Conservation (phyloP, 768 basidiomycete species). For the Suillus tomentosus region DNA sequence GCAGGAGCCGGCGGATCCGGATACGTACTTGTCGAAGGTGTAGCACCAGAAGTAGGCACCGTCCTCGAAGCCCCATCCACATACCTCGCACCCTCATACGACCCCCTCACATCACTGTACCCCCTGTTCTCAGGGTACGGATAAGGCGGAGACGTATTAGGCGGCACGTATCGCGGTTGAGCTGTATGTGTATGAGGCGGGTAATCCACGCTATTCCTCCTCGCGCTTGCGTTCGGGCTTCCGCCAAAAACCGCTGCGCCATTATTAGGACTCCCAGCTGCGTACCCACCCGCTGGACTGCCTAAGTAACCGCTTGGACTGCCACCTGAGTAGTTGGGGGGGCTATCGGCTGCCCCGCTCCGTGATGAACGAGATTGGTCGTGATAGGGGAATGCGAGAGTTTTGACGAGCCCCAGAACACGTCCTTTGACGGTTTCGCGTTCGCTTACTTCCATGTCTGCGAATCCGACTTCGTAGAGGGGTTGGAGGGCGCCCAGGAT, state of each 20-base stretch:
- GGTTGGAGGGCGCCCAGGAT: constrained; percentile 74
- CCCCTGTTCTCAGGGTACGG: constrained; percentile 7
- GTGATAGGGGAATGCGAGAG: constrained; percentile 82
- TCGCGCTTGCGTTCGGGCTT: neutral
- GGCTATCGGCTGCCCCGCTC: constrained; percentile 46
- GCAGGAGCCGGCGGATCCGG: constrained; percentile 16
- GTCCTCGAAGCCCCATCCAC: constrained; percentile 2
- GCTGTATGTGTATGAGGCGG: neutral
- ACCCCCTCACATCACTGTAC: constrained; percentile 8
- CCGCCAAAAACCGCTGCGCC: neutral
- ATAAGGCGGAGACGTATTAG: constrained; percentile 6
- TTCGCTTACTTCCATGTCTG: constrained; percentile 46
- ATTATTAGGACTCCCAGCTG: constrained; percentile 9
- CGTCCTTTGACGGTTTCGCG: constrained; percentile 62
- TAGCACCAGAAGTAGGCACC: neutral
- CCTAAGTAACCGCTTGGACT: constrained; percentile 61
- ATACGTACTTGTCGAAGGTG: constrained; percentile 2
- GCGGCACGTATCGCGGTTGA: constrained; percentile 6
- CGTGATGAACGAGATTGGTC: constrained; percentile 52
- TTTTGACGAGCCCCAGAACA: constrained; percentile 67
- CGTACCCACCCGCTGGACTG: constrained; percentile 44
- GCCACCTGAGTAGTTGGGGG: constrained; percentile 48
- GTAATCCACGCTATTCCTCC: constrained; percentile 1
- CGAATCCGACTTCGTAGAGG: constrained; percentile 68
- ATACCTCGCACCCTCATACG: neutral